Conservation (phyloP, 2,329 filamentous ascomycete species). For the Aspergillaceae sp. region DNA sequence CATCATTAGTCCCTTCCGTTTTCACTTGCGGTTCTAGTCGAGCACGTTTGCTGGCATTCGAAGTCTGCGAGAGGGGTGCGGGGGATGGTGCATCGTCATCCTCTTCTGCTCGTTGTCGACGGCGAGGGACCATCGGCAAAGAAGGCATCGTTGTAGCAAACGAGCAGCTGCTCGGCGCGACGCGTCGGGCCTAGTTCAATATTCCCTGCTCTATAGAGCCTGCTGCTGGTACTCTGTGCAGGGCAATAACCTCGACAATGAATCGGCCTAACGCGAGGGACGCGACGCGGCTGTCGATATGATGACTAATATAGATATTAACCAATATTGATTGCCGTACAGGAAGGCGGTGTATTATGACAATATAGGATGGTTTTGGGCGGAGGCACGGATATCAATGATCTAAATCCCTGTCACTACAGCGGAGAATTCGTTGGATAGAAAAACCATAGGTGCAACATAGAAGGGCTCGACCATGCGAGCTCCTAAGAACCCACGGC, state of each 20-base stretch:
- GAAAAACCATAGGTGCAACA: not conserved
- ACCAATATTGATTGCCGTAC: slow-evolving; percentile 11
- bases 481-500: slow-evolving; percentile 34
- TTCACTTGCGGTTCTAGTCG: slow-evolving; percentile 18
- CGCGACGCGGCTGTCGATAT: slow-evolving; percentile 18
- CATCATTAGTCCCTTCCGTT: slow-evolving; percentile 10
- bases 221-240: not conserved
- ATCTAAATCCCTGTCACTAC: not conserved
- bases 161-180: not conserved
- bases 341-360: slow-evolving; percentile 17
- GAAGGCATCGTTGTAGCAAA: slow-evolving; percentile 20
- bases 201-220: not conserved
- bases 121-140: slow-evolving; percentile 15
- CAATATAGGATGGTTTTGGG: slow-evolving; percentile 6
- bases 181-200: not conserved
- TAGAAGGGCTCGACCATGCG: slow-evolving; percentile 11
- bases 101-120: slow-evolving; percentile 20
- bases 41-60: slow-evolving; percentile 25
- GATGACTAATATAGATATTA: not conserved
- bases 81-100: slow-evolving; percentile 18
- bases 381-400: not conserved
- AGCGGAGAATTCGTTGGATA: not conserved
- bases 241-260: not conserved
- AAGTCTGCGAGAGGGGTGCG: slow-evolving; percentile 16
- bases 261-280: slow-evolving; percentile 10